Conservation (phyloP, 2,329 filamentous ascomycete species). For the Exutisphaerella laricina region DNA sequence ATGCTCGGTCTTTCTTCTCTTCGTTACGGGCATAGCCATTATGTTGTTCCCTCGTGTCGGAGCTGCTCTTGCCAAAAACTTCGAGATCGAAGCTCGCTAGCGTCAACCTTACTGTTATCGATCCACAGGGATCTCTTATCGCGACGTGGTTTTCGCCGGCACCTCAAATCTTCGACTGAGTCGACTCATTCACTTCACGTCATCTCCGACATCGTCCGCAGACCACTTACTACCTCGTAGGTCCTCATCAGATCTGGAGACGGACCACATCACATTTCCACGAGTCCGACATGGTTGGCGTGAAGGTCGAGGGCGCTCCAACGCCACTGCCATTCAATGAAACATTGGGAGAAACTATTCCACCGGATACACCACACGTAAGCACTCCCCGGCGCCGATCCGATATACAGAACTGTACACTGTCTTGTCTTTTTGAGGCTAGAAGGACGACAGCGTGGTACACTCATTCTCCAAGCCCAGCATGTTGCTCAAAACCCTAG, state of each 20-base stretch:
- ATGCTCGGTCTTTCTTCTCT: conserved; percentile 34
- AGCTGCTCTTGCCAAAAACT: not conserved
- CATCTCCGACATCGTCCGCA: not conserved
- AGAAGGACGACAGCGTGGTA: too few species aligned
- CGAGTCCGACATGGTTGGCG: conserved; percentile 2
- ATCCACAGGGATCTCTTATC: conserved; percentile 2
- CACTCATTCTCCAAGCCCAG: too few species aligned
- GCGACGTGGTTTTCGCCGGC: too few species aligned
- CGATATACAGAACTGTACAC: too few species aligned
- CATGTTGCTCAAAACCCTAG: too few species aligned
- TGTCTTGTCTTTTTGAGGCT: too few species aligned
- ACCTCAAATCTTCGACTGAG: too few species aligned
- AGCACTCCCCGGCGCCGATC: too few species aligned
- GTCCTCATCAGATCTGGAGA: conserved; percentile 1
- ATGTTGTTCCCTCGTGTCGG: conserved; percentile 6
- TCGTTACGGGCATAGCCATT: conserved; percentile 31
- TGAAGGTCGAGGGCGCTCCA: conserved; percentile 19
- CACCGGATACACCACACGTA: conserved; percentile 71
- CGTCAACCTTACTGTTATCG: not conserved
- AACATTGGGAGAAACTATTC: conserved; percentile 61
- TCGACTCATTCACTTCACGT: not conserved
- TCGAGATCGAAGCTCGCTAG: not conserved
- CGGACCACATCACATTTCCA: not conserved
- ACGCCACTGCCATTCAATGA: conserved; percentile 31
- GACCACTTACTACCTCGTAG: too few species aligned